These are phyloP conservation scores for Coemansia umbellata DNA, from an alignment of 192 early-diverging fungal species.

Conservation along the genomic window DNA sequence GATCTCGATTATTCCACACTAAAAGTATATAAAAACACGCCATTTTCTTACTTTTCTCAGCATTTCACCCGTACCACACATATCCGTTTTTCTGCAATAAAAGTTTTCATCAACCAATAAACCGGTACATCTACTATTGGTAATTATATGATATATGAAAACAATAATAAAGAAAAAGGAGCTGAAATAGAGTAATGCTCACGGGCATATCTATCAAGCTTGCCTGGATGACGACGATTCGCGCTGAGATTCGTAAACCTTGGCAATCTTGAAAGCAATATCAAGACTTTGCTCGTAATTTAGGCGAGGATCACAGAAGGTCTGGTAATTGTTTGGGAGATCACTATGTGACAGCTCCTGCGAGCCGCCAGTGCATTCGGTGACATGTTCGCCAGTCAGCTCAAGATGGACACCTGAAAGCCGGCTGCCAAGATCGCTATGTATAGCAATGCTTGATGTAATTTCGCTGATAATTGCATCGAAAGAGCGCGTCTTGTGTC, in stretches of 20 bases:
- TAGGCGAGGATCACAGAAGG: conserved; percentile 92
- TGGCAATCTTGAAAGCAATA: conserved; percentile 94
- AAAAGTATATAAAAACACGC: too few relatives aligned
- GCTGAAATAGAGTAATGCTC: too few relatives aligned
- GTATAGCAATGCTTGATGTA: conserved; percentile 76
- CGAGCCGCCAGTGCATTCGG: conserved; percentile 96
- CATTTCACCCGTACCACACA: too few relatives aligned
- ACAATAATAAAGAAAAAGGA: too few relatives aligned
- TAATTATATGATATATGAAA: too few relatives aligned
- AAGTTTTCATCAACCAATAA: too few relatives aligned
- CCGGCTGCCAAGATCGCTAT: conserved; percentile 65
- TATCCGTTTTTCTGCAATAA: too few relatives aligned
- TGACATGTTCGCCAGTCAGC: conserved; percentile 94
- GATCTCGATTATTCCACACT: too few relatives aligned
- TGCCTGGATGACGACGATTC: conserved; percentile 11
- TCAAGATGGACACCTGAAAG: conserved; percentile 96
- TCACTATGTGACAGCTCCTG: conserved; percentile 85
- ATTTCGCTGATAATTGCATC: conserved; percentile 87
- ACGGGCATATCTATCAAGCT: too few relatives aligned
- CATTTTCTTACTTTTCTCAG: too few relatives aligned
- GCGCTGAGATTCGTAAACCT: conserved; percentile 70
- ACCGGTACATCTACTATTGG: too few relatives aligned
- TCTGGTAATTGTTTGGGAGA: conserved; percentile 87
- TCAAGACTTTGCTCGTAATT: conserved; percentile 98
- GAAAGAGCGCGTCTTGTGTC: conserved; percentile 89